phyloP scores from a whole-genome alignment of 257 asterid species.

The Ehretia macrophylla region DNA sequence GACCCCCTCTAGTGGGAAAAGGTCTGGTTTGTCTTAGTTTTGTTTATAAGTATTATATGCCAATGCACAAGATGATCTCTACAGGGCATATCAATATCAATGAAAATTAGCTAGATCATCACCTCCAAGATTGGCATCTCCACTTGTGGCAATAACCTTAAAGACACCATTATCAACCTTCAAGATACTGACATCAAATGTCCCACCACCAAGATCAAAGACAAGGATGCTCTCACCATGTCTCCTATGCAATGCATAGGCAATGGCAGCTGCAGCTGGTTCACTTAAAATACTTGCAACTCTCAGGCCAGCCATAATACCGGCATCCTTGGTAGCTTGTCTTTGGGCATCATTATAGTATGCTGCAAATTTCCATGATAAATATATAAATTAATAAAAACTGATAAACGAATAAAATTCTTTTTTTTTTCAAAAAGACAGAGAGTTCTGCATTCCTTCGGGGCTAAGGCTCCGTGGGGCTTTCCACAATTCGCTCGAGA shows the following conservation, averaged over 20 bases:
- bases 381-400: too few relatives aligned
- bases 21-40: too few relatives aligned
- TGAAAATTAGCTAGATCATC: background rate
- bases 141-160: conserved; percentile 14
- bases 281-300: conserved; percentile 5
- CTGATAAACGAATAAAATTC: too few relatives aligned
- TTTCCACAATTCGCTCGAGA: too few relatives aligned
- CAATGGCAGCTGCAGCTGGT: conserved; percentile 14
- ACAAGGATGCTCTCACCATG: conserved; percentile 10
- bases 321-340: conserved; percentile 15
- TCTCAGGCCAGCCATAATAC: conserved; percentile 9
- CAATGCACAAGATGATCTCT: too few relatives aligned
- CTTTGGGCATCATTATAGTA: conserved; percentile 10
- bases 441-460: too few relatives aligned
- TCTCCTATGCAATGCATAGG: conserved; percentile 8
- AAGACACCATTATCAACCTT: conserved; percentile 7
- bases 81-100: background rate
- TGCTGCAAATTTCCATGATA: conserved; percentile 3
- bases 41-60: too few relatives aligned
- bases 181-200: conserved; percentile 9
- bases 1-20: too few relatives aligned
- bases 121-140: conserved; percentile 17
- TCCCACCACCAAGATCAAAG: conserved; percentile 15
- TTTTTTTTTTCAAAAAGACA: too few relatives aligned
- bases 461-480: too few relatives aligned